phyloP scores from a whole-genome alignment of 805 yeast genomes.

The Candida schatavii region DNA sequence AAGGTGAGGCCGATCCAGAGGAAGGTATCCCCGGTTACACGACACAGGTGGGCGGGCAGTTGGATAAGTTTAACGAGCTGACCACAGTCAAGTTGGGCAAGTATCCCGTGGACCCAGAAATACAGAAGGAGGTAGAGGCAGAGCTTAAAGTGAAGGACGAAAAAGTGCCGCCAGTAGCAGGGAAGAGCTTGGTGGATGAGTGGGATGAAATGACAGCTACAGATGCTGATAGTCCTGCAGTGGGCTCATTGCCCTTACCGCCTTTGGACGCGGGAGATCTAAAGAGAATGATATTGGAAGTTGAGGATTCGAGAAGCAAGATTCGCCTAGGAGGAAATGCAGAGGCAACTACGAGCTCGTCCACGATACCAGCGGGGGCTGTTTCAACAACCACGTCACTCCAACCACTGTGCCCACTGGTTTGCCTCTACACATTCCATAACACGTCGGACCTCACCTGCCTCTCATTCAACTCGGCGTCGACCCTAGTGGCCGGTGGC shows the following conservation, averaged over 20 bases:
- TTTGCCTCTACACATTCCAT: conserved; percentile 97
- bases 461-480: conserved; percentile 81
- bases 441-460: conserved; percentile 90
- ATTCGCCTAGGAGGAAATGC: conserved; percentile 58
- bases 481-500: conserved; percentile 87
- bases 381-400: conserved; percentile 11
- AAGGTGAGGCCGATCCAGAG: conserved; percentile 47
- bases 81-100: conserved; percentile 72
- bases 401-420: conserved; percentile 87
- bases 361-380: no score
- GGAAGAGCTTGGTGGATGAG: conserved; percentile 38
- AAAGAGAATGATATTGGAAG: conserved; percentile 70
- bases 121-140: conserved; percentile 77
- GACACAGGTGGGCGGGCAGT: conserved; percentile 39
- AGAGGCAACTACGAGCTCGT: no score
- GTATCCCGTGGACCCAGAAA: conserved; percentile 83
- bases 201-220: conserved; percentile 46
- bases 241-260: conserved; percentile 82
- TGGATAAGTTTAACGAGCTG: conserved; percentile 64
- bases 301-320: conserved; percentile 78
- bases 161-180: conserved; percentile 29
- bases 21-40: conserved; percentile 52
- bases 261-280: conserved; percentile 76
- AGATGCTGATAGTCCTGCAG: conserved; percentile 61
- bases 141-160: conserved; percentile 81